These are phyloP conservation scores for Elymus sibiricus DNA, from an alignment of 176 grass and related monocot species.

Conservation along the genomic window DNA sequence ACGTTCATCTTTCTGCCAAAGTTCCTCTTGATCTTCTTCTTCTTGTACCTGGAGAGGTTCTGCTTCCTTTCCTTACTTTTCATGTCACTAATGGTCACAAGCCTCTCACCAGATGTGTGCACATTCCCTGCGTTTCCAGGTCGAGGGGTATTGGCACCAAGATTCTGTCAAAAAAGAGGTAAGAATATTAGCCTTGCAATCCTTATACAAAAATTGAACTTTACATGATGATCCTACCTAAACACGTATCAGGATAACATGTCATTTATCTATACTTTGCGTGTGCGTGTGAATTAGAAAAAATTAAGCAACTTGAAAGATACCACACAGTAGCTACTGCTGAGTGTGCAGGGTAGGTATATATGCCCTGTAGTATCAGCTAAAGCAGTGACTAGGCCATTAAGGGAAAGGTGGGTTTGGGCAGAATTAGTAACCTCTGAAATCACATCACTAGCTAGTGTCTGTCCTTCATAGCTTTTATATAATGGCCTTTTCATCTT, in stretches of 20 bases:
- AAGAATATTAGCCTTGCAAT: too few relatives aligned
- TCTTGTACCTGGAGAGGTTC: constrained; percentile 92
- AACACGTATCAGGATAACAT: too few relatives aligned
- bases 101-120: constrained; percentile 52
- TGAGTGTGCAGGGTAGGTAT: background rate
- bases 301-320: constrained; percentile 2
- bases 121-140: constrained; percentile 38
- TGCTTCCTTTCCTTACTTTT: constrained; percentile 81
- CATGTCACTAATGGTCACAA: constrained; percentile 69
- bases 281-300: too few relatives aligned
- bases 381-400: constrained; percentile 16
- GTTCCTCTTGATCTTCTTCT: constrained; percentile 92
- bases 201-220: too few relatives aligned
- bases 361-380: background rate
- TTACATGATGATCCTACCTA: too few relatives aligned
- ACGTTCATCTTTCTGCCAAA: constrained; percentile 99
- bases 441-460: background rate
- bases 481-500: too few relatives aligned
- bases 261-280: too few relatives aligned
- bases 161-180: constrained; percentile 54
- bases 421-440: constrained; percentile 22
- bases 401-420: constrained; percentile 21
- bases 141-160: constrained; percentile 57
- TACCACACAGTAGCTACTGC: background rate
- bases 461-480: background rate